These are phyloP conservation scores for Phyllosticta ampelicida DNA, from an alignment of 2,329 filamentous ascomycete genomes.

Conservation along the genomic window DNA sequence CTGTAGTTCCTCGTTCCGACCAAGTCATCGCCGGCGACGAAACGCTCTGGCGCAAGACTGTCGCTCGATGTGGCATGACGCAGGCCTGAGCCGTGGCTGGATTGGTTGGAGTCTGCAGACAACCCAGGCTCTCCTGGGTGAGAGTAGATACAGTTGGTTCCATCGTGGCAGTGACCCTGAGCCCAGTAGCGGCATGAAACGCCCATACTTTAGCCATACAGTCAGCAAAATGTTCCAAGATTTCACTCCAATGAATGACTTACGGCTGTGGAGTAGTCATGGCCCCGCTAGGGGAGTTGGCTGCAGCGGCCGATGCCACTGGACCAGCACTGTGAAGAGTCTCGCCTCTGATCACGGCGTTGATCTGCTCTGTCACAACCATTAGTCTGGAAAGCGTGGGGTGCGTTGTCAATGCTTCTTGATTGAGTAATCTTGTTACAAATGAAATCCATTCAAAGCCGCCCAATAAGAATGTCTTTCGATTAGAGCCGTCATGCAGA, in stretches of 20 bases:
- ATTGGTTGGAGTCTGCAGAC: background rate
- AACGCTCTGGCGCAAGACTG: background rate
- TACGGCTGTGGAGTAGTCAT: background rate
- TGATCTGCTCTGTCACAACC: background rate
- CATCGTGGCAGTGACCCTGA: slow-evolving; percentile 3
- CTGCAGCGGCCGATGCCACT: background rate
- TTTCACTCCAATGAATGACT: background rate
- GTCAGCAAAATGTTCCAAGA: background rate
- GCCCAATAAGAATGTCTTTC: background rate
- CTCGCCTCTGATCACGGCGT: background rate
- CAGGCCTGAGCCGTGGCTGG: background rate
- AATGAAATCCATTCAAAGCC: background rate
- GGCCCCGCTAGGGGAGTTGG: background rate
- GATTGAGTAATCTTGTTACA: background rate
- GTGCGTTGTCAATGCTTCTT: background rate
- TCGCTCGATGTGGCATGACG: background rate
- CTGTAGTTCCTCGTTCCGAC: background rate
- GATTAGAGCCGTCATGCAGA: background rate
- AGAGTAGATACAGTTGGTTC: background rate
- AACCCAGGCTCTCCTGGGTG: background rate
- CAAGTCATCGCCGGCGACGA: background rate
- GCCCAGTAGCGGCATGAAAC: slow-evolving; percentile 5
- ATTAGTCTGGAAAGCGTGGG: background rate
- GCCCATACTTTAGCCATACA: background rate
- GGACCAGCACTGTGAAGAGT: background rate